These are phyloP conservation scores for Pseudocercospora crystallina DNA, from an alignment of 2,329 filamentous ascomycete genomes.

Conservation along the genomic window DNA sequence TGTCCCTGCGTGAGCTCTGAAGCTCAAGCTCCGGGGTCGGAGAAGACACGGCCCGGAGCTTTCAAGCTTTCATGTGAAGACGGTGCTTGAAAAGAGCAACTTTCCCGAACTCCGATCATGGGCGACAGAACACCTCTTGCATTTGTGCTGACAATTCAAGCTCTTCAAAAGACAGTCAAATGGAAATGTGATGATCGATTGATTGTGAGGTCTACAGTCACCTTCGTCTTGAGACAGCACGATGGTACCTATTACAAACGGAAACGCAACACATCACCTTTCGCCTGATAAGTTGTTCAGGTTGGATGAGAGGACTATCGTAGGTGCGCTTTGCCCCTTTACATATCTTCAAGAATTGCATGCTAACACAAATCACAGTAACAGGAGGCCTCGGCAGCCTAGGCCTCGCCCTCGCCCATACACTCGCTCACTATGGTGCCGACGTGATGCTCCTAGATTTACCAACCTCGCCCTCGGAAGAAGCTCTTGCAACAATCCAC, in stretches of 20 bases:
- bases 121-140: no score
- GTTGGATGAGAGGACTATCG: conserved; percentile 1
- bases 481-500: not conserved
- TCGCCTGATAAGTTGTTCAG: conserved; percentile 2
- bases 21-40: conserved; percentile 8
- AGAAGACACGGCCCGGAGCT: conserved; percentile 4
- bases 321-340: not conserved
- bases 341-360: not conserved
- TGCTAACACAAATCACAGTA: conserved; percentile 1
- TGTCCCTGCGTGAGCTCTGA: not conserved
- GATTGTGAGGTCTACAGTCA: not conserved
- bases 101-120: no score
- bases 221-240: not conserved
- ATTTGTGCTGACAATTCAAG: no score
- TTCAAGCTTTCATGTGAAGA: not conserved
- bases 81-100: not conserved
- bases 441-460: conserved; percentile 6
- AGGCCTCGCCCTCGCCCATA: conserved; percentile 1
- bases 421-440: conserved; percentile 3
- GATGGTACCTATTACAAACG: not conserved
- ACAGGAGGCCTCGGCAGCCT: conserved; percentile 10
- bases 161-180: no score
- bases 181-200: no score
- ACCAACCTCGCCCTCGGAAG: not conserved
- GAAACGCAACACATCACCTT: not conserved